A percentile compares a stretch with the other conserved stretches of the same genome.
Evolutionary conservation across 169 alveolate species (phyloP).

Genomic region (Eimeria sp.): DNA sequence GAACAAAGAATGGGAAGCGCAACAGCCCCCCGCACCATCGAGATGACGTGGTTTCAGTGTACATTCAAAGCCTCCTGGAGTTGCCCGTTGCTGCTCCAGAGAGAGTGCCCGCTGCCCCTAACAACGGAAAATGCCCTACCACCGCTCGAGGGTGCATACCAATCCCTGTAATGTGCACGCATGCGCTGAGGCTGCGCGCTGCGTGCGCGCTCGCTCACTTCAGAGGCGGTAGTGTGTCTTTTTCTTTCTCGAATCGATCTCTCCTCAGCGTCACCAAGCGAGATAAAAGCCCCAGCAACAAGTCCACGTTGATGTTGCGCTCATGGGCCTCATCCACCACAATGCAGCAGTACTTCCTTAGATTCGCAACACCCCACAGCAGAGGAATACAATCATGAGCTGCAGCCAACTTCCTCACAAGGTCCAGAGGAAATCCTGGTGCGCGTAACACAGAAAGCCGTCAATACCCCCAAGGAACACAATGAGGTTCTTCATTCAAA

Average conservation of each 20-base stretch:
- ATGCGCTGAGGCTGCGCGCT: neutral
- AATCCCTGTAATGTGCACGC: neutral
- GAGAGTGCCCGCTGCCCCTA: neutral
- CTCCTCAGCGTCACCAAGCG: slow-evolving; percentile 94
- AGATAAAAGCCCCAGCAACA: slow-evolving; percentile 98
- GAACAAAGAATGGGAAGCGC: neutral
- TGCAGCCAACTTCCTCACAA: too few species aligned
- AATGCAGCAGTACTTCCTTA: slow-evolving; percentile 97
- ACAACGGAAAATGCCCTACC: neutral
- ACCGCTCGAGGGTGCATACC: neutral
- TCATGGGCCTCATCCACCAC: slow-evolving; percentile 99
- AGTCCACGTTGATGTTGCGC: slow-evolving; percentile 99
- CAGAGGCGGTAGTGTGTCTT: slow-evolving; percentile 82
- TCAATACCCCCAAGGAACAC: too few species aligned
- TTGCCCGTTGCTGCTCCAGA: neutral
- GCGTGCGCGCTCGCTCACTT: slow-evolving; percentile 38
- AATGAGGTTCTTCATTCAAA: too few species aligned
- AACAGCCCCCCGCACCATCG: neutral
- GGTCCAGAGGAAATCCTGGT: too few species aligned
- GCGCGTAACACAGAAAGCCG: neutral
- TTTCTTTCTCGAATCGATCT: slow-evolving; percentile 82
- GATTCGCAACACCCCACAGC: neutral
- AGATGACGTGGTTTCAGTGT: neutral
- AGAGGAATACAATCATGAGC: neutral
- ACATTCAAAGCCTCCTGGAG: neutral